Evolutionary conservation across 768 basidiomycete genomes (phyloP).

Genomic region (Hypholoma sublateritium): DNA sequence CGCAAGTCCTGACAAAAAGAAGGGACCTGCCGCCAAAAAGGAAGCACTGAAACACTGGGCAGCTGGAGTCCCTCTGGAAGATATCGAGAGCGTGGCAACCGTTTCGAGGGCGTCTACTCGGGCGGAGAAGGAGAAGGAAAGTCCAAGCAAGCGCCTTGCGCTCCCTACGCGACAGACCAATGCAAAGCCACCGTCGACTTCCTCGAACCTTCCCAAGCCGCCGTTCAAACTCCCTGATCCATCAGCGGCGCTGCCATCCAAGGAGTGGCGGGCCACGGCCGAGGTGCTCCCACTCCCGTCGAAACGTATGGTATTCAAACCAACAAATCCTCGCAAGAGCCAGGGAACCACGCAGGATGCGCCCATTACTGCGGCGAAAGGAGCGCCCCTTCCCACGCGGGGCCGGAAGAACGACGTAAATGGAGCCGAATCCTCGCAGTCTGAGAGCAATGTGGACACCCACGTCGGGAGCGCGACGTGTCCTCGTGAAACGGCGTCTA

Average conservation of each 20-base stretch:
- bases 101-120: not conserved
- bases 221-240: conserved; percentile 3
- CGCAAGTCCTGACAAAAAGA: not conserved
- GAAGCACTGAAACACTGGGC: not conserved
- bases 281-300: not conserved
- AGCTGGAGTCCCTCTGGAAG: not conserved
- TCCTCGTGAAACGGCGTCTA: conserved; percentile 1
- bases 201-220: not conserved
- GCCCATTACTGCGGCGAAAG: not conserved
- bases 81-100: not conserved
- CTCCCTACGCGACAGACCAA: not conserved
- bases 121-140: not conserved
- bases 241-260: conserved; percentile 1
- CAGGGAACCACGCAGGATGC: not conserved
- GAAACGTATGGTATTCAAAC: conserved; percentile 6
- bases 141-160: not conserved
- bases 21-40: not conserved
- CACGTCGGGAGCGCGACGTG: too few species aligned
- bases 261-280: not conserved
- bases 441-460: too few species aligned
- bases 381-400: not conserved
- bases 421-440: not conserved
- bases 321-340: conserved; percentile 3
- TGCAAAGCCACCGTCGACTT: not conserved
- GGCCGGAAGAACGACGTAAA: not conserved